Evolutionary conservation across 2,329 filamentous ascomycete genomes (phyloP).

Genomic region (Hortaea sp.): DNA sequence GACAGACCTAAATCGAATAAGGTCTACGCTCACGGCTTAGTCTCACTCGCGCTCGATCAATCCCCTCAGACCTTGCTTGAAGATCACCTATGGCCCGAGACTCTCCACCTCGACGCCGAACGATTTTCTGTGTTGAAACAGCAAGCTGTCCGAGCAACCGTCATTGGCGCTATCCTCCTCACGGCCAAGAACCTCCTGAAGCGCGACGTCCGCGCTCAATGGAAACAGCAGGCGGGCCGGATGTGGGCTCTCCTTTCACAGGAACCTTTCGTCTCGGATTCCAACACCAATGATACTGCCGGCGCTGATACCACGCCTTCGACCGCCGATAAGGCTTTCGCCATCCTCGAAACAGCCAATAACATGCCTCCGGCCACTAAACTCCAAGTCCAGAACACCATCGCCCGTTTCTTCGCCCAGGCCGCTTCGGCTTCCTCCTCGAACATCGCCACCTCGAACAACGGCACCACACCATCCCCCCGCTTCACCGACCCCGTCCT

Average conservation of each 20-base stretch:
- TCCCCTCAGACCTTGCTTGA: slow-evolving; percentile 35
- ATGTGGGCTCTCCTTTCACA: slow-evolving; percentile 60
- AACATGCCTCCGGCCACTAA: slow-evolving; percentile 40
- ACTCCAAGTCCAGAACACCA: slow-evolving; percentile 32
- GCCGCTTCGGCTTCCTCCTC: slow-evolving; percentile 27
- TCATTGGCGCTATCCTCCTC: slow-evolving; percentile 62
- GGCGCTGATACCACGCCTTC: slow-evolving; percentile 6
- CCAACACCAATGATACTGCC: slow-evolving; percentile 17
- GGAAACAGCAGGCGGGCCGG: slow-evolving; percentile 65
- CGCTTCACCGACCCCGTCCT: slow-evolving; percentile 51
- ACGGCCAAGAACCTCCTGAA: slow-evolving; percentile 78
- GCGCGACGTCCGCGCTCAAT: slow-evolving; percentile 65
- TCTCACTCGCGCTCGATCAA: slow-evolving; percentile 63
- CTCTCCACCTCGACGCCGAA: slow-evolving; percentile 57
- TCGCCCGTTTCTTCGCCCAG: slow-evolving; percentile 42
- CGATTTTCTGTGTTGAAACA: slow-evolving; percentile 51
- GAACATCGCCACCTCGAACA: too few relatives aligned
- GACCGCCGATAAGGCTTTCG: slow-evolving; percentile 33
- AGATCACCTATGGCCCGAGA: slow-evolving; percentile 55
- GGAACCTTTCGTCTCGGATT: slow-evolving; percentile 38
- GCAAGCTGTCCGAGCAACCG: slow-evolving; percentile 56
- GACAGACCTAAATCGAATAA: slow-evolving; percentile 57
- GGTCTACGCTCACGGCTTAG: slow-evolving; percentile 65
- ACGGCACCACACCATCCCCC: slow-evolving; percentile 1
- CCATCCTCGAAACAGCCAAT: slow-evolving; percentile 39